Conservation (phyloP, 2,329 filamentous ascomycete genomes). For the Curvularia eragrostidis region DNA sequence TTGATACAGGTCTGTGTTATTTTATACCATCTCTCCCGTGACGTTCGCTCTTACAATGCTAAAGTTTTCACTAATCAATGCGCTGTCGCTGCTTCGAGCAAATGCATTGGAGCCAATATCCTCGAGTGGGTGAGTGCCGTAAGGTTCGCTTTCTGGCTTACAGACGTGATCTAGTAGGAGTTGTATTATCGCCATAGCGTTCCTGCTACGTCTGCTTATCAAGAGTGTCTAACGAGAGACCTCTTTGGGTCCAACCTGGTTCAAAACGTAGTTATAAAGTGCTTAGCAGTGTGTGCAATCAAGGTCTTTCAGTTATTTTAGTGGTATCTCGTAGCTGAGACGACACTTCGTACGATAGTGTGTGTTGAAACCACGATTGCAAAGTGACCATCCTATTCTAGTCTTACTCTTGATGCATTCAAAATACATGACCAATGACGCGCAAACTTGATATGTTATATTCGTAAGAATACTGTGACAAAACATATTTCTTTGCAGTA, state of each 20-base stretch:
- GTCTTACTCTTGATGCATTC: neutral
- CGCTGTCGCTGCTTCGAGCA: conserved; percentile 17
- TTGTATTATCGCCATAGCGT: conserved; percentile 21
- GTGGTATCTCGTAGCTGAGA: neutral
- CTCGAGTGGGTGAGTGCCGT: conserved; percentile 14
- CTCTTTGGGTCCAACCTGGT: conserved; percentile 18
- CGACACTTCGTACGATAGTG: neutral
- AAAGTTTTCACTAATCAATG: conserved; percentile 15
- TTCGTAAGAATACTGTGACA: neutral
- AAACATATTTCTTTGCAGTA: too few species aligned
- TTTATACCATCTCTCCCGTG: conserved; percentile 4
- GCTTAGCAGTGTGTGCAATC: conserved; percentile 16
- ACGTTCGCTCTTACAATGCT: conserved; percentile 8
- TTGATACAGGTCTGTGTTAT: conserved; percentile 12
- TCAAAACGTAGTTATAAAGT: conserved; percentile 19
- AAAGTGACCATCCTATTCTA: neutral
- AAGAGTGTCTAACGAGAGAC: conserved; percentile 15
- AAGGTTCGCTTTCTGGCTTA: conserved; percentile 8
- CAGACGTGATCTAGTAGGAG: too few species aligned
- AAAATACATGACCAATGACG: neutral
- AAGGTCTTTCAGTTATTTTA: conserved; percentile 11
- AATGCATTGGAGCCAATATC: conserved; percentile 17
- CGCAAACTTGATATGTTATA: neutral
- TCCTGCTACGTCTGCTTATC: conserved; percentile 20
- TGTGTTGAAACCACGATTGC: neutral